A percentile compares a stretch with the other conserved stretches of the same genome.
phyloP scores from a whole-genome alignment of 139 green algal genomes.

The Micromonas commoda region DNA sequence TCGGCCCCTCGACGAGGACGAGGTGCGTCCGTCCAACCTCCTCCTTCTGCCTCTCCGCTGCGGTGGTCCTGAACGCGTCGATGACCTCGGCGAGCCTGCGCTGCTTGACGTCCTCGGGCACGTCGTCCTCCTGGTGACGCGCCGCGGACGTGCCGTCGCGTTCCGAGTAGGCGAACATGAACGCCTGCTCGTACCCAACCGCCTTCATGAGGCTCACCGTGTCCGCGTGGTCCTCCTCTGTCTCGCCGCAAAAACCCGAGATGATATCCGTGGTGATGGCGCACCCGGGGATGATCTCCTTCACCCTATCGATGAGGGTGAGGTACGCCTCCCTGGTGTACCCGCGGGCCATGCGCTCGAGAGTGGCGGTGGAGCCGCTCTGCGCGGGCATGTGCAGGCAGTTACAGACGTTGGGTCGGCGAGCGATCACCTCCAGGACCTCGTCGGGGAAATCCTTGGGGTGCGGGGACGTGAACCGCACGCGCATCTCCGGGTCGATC shows the following conservation, averaged over 20 bases:
- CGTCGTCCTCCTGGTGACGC: slow-evolving; percentile 59
- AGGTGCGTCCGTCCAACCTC: slow-evolving; percentile 55
- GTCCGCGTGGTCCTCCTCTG: slow-evolving; percentile 67
- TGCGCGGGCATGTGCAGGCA: slow-evolving; percentile 87
- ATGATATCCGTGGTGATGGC: slow-evolving; percentile 83
- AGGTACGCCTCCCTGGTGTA: slow-evolving; percentile 72
- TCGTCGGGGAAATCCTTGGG: slow-evolving; percentile 63
- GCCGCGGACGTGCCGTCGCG: slow-evolving; percentile 72
- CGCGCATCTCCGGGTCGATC: slow-evolving; percentile 72
- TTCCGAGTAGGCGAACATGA: slow-evolving; percentile 79
- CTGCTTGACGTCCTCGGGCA: slow-evolving; percentile 57
- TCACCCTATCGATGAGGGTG: slow-evolving; percentile 56
- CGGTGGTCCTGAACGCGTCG: too few species aligned
- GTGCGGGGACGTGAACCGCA: slow-evolving; percentile 87
- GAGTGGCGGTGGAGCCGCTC: slow-evolving; percentile 60
- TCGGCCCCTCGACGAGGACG: slow-evolving; percentile 65
- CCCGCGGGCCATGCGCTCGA: slow-evolving; percentile 71
- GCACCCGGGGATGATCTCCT: slow-evolving; percentile 51
- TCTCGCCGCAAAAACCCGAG: slow-evolving; percentile 82
- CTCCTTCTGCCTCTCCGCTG: slow-evolving; percentile 26
- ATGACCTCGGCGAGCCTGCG: slow-evolving; percentile 60
- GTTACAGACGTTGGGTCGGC: slow-evolving; percentile 70
- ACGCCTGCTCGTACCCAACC: slow-evolving; percentile 67
- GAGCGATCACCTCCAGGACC: slow-evolving; percentile 50
- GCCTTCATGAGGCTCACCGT: slow-evolving; percentile 66